Base-by-base conservation (phyloP, 768 basidiomycete genomes). In the Hortiboletus campestris region DNA sequence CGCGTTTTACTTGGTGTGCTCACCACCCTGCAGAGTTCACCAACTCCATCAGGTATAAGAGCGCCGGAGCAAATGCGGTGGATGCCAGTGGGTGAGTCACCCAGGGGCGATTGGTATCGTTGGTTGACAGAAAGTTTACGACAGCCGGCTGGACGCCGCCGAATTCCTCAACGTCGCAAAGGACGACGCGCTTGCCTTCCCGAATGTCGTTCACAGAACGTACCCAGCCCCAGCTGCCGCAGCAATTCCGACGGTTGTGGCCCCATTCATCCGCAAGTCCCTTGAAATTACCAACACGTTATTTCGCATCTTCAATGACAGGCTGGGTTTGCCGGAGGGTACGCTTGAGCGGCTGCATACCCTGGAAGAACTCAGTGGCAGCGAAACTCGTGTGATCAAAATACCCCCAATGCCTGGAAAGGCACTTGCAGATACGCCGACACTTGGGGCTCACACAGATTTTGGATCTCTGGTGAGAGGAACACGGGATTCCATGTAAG, bases 111-210 rank as follows among this genome's bases (percentile, higher is more conserved):
- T 32, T 22, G 10, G 20, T 31, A n/a, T 11, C 13, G 7, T 45
- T 19, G n/a, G 12, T 41, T 39, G 25, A 57, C 11, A 9, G 22
- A 51, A 7, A 2, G 14, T 31, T 19, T 9, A 16, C 17, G 13
- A 43, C 14, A 66, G 62, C 2, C 46, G 29, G 6, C 54, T 76
- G 45, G 86, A 88, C 63, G 77, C 76, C 0, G 75, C 78, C 4
- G 84, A 88, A 63, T 87, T 86, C 67, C 74, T 88, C 55, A 87
- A 87, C 61, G 68, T 88, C 32, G 74, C 86, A 0, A 86, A 86
- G 63, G 86, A 90, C 63, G 88, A 90, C 59, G 84, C 77, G 0
- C 64, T 89, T 0, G 78, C 83, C 0, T 88, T 78, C 72, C 88
- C 87, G 0, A 58, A 66, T 0, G 70, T 77, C 20, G 76, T 74